phyloP scores from a whole-genome alignment of 179 eudicot species.

The Drosera spatulata region DNA sequence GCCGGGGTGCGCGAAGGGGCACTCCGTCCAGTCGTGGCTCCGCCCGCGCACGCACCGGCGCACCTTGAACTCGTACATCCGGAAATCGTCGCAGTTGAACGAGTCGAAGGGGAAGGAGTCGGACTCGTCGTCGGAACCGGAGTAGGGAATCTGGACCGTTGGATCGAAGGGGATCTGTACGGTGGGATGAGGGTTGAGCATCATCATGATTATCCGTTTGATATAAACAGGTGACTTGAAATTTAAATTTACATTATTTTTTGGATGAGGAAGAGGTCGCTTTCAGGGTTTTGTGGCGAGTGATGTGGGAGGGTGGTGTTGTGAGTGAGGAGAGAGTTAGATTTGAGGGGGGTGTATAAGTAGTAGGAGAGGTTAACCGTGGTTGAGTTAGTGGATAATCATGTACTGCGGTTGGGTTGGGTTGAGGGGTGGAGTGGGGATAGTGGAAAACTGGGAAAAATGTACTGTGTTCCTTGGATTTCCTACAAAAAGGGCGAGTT shows the following conservation, averaged over 20 bases:
- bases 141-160: neutral
- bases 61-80: constrained; percentile 79
- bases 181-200: constrained; percentile 50
- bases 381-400: too few relatives aligned
- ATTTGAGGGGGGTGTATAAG: neutral
- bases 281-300: neutral
- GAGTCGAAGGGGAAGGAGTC: constrained; percentile 42
- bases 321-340: neutral
- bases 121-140: constrained; percentile 19
- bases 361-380: neutral
- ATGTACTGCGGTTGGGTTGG: neutral
- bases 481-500: neutral
- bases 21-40: constrained; percentile 94
- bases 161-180: constrained; percentile 47
- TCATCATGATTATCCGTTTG: constrained; percentile 41
- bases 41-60: constrained; percentile 57
- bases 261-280: neutral
- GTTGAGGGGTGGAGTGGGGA: neutral
- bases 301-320: neutral
- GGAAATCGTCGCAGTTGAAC: constrained; percentile 56
- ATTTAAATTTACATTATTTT: neutral
- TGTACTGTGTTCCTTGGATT: neutral
- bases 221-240: neutral
- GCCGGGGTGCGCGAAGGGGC: constrained; percentile 22
- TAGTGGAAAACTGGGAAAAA: neutral